phyloP scores from a whole-genome alignment of 805 yeast genomes.

The Schwanniomyces yamadae region DNA sequence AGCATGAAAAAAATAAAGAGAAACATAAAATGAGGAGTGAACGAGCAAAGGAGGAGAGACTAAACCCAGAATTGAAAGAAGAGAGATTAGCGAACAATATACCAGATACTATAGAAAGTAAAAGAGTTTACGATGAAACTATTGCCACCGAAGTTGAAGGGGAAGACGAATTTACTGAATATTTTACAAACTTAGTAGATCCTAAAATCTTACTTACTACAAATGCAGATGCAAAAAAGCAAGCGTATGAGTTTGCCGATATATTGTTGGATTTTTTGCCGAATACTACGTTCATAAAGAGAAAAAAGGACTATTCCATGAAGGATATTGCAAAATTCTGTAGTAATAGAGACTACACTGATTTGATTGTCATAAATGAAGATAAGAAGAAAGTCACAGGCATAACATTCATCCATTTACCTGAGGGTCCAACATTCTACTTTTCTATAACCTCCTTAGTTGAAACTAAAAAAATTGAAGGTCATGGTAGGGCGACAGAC shows the following conservation, averaged over 20 bases:
- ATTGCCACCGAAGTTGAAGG: slow-evolving; percentile 59
- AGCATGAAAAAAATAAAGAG: slow-evolving; percentile 71
- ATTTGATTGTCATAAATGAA: slow-evolving; percentile 85
- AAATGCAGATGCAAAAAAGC: slow-evolving; percentile 77
- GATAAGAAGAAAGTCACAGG: slow-evolving; percentile 93
- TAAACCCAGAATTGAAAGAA: slow-evolving; percentile 76
- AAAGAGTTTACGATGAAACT: slow-evolving; percentile 86
- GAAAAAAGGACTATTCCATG: slow-evolving; percentile 81
- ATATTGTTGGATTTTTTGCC: slow-evolving; percentile 82
- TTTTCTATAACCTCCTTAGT: slow-evolving; percentile 78
- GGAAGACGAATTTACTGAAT: slow-evolving; percentile 62
- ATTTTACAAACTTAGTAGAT: slow-evolving; percentile 44
- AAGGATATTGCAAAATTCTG: slow-evolving; percentile 85
- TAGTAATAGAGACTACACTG: slow-evolving; percentile 80
- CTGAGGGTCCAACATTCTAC: slow-evolving; percentile 93
- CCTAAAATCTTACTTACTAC: slow-evolving; percentile 93
- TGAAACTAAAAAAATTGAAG: slow-evolving; percentile 71
- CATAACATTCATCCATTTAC: slow-evolving; percentile 87
- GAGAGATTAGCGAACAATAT: slow-evolving; percentile 76
- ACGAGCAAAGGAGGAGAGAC: slow-evolving; percentile 84
- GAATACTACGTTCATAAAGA: slow-evolving; percentile 78
- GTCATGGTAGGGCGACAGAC: slow-evolving; percentile 88
- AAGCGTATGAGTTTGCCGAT: slow-evolving; percentile 89
- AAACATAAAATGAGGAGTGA: slow-evolving; percentile 76
- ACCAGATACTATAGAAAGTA: slow-evolving; percentile 79